Base-by-base conservation (phyloP, 768 basidiomycete genomes). In the Termitomyces sp. region DNA sequence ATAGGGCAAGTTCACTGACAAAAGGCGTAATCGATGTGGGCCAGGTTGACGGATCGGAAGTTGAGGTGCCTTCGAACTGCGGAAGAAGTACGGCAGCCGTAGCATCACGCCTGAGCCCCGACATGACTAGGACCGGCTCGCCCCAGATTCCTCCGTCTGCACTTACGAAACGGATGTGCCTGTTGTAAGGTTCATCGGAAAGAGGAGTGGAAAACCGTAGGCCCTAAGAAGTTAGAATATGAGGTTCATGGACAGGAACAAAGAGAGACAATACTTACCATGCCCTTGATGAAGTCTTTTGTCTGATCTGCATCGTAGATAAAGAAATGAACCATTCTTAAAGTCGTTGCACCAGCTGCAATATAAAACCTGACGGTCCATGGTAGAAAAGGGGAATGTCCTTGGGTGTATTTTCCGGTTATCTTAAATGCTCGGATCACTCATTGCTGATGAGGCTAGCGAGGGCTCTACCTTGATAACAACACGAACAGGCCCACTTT, bases 211-310 rank as follows among this genome's bases (percentile, higher is more conserved):
- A 62, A 55, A 75, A 73, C 44, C 58, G 60, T n/a, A 75, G 55
- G 9, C 74, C 72, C 70, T 71, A 16, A 5, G 35, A 22, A 24
- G 16, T 22, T 9, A 16, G 18, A 24, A 44, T 14, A 24, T 7
- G 30, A 30, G n/a, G 3, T 30, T 30, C 30, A 30, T 30, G 48
- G 8, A n/a, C 14, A 16, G 6, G 33, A 20, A n/a, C 14, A 47
- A 36, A 30, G 9, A 14, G 14, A 10, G 11, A 35, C 36, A 58
- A 16, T 30, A 38, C 61, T 44, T 43, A 71, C 71, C 36, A 75
- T 62, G 32, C 72, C 72, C 61, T 72, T 74, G 60, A 75, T 72
- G 52, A 75, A 75, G 50, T 74, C 73, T 26, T 70, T 70, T 38
- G 59, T 67, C 61, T 75, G 73, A 50, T 75, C 73, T 3, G 68